Base-by-base conservation (phyloP, 306 rosid species). In the Rosa chinensis region DNA sequence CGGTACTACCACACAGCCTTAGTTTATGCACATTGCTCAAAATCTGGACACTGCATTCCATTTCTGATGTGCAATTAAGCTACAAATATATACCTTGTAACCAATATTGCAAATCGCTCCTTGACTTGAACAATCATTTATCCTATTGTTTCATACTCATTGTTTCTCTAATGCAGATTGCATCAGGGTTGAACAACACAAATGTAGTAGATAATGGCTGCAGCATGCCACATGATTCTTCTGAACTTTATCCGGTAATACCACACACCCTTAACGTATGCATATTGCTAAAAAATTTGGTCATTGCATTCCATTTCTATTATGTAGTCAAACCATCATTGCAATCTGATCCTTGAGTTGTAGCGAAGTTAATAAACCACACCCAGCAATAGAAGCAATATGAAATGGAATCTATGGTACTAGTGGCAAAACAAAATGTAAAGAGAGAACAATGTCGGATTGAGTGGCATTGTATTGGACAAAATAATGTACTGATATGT, bases 211-310 rank as follows among this genome's bases (percentile, higher is more conserved):
- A 87, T 73, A 81, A 82, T 77, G 86, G 85, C 79, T 76, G 53
- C 62, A 52, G 82, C 88, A 76, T 78, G 87, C 87, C 87, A 21
- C 84, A 3, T 17, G 86, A 52, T 76, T 86, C 93, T 23, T 78
- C 82, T 4, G 94, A 90, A 78, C 83, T 83, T 82, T 78, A 88
- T 79, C 94, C 84, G 93, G 99, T 96, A 93, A 92, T 74, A 76
- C 86, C 23, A 56, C 11, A n/a, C 16, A 37, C 59, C 44, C 73
- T 44, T 18, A 18, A 4, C 18, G 82, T 28, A 58, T 80, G 43
- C 5, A 78, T 39, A 44, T 70, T 77, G 66, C 78, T 58, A 21
- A 32, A 58, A 32, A 10, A 12, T 58, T 9, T 21, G 35, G 11
- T 56, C 67, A 43, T 71, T 79, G 37, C 66, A 47, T 14, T 37